These are phyloP conservation scores for Leucocoprinus leucothites DNA, from an alignment of 768 basidiomycete species.

Conservation along the genomic window DNA sequence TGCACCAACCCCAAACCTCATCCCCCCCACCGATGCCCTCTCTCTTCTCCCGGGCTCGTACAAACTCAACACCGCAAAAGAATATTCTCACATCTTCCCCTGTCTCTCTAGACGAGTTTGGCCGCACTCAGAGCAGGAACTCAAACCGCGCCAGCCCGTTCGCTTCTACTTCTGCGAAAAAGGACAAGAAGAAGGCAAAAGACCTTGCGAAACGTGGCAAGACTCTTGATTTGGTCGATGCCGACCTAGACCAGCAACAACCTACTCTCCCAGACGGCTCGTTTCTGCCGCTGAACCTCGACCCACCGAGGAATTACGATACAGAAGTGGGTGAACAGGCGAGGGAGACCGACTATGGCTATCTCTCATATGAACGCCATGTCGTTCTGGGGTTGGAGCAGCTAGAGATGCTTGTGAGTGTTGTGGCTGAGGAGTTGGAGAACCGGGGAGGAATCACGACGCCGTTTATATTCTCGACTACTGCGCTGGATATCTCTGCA, in stretches of 20 bases:
- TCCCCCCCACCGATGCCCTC: conserved; percentile 65
- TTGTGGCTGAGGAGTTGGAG: conserved; percentile 66
- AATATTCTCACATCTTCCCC: conserved; percentile 27
- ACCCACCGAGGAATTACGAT: conserved; percentile 37
- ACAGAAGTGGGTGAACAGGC: conserved; percentile 30
- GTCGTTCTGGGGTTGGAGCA: conserved; percentile 76
- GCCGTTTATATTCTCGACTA: conserved; percentile 87
- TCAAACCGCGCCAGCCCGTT: conserved; percentile 28
- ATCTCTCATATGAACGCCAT: conserved; percentile 69
- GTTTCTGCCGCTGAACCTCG: conserved; percentile 51
- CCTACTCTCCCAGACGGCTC: conserved; percentile 48
- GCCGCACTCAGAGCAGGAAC: conserved; percentile 48
- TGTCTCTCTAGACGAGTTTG: conserved; percentile 59
- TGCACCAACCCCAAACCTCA: too few relatives aligned
- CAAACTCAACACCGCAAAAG: conserved; percentile 53
- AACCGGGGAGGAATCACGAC: conserved; percentile 78
- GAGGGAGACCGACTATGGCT: conserved; percentile 58
- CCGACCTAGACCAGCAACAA: conserved; percentile 23
- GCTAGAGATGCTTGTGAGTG: conserved; percentile 67
- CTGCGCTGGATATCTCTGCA: conserved; percentile 81
- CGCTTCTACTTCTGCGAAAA: conserved; percentile 37
- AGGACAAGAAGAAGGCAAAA: conserved; percentile 52
- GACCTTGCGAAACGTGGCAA: conserved; percentile 34
- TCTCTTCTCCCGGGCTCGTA: conserved; percentile 69
- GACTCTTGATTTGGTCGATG: conserved; percentile 35